Evolutionary conservation across 2,329 filamentous ascomycete species (phyloP).

Genomic region (Sordariomycetes sp.): DNA sequence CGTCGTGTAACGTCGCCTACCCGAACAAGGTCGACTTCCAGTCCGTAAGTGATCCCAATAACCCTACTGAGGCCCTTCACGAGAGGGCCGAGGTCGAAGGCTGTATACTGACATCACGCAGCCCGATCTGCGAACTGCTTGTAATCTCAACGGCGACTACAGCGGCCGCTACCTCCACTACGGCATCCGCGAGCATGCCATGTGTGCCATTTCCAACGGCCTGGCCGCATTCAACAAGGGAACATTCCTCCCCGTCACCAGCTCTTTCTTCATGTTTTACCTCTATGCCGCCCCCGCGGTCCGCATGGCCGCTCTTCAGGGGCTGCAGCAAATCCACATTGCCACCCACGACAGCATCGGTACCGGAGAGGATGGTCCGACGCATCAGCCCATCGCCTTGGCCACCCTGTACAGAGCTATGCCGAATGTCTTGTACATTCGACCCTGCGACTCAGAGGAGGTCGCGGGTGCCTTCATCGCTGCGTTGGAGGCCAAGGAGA

Average conservation of each 20-base stretch:
- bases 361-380: constrained; percentile 51
- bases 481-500: constrained; percentile 30
- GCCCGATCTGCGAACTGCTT: constrained; percentile 25
- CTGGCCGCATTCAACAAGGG: constrained; percentile 46
- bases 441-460: constrained; percentile 50
- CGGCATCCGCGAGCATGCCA: constrained; percentile 52
- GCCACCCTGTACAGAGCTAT: constrained; percentile 49
- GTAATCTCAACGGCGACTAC: constrained; percentile 44
- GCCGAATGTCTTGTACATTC: constrained; percentile 52
- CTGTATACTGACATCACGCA: constrained; percentile 36
- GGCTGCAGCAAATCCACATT: constrained; percentile 45
- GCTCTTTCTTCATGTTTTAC: constrained; percentile 56
- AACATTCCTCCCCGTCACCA: constrained; percentile 47
- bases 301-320: constrained; percentile 49
- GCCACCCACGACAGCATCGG: constrained; percentile 54
- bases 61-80: too few relatives aligned
- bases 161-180: constrained; percentile 48
- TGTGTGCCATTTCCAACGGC: constrained; percentile 48
- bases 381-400: constrained; percentile 52
- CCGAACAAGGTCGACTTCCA: constrained; percentile 41
- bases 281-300: constrained; percentile 46
- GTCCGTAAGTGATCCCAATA: too few relatives aligned
- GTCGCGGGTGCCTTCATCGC: constrained; percentile 41
- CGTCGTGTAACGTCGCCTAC: constrained; percentile 47
- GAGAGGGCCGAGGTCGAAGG: constrained; percentile 36